A percentile compares a stretch with the other conserved stretches of the same genome.
These are phyloP conservation scores for Plicaturopsis crispa DNA, from an alignment of 768 basidiomycete genomes.

Conservation along the genomic window DNA sequence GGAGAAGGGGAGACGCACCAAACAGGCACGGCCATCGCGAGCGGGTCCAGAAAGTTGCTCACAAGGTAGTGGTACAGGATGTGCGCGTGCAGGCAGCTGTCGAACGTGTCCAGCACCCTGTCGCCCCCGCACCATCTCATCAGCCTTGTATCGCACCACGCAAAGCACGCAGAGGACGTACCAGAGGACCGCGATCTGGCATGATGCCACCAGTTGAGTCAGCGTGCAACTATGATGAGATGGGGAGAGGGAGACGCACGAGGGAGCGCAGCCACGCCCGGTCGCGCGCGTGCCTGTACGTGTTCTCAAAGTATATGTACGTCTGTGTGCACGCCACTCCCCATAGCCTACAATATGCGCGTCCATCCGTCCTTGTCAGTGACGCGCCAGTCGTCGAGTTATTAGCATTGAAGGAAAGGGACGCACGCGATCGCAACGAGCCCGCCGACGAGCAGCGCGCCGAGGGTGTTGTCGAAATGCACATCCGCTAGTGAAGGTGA, in stretches of 20 bases:
- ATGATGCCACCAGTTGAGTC: neutral
- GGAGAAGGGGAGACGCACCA: conserved; percentile 32
- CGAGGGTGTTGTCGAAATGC: conserved; percentile 44
- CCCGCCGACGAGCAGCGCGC: conserved; percentile 46
- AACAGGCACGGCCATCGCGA: conserved; percentile 32
- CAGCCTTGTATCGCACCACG: conserved; percentile 6
- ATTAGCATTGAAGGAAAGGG: neutral
- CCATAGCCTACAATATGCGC: conserved; percentile 36
- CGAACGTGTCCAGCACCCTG: conserved; percentile 51
- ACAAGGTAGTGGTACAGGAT: conserved; percentile 55
- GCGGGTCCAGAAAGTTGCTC: conserved; percentile 41
- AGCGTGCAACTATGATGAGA: neutral
- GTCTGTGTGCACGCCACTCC: conserved; percentile 50
- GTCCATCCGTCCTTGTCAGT: neutral
- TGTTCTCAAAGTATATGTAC: conserved; percentile 39
- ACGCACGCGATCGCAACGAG: conserved; percentile 46
- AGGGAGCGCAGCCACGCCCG: neutral
- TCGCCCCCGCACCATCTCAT: neutral
- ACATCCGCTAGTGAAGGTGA: too few species aligned
- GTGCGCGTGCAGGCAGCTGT: conserved; percentile 43
- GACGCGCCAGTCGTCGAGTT: conserved; percentile 1
- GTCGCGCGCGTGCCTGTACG: conserved; percentile 20
- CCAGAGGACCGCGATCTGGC: conserved; percentile 28
- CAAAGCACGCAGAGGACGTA: conserved; percentile 14
- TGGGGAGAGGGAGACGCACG: neutral